Conservation (phyloP, 768 basidiomycete genomes). For the Xerocomellus dryophilus region DNA sequence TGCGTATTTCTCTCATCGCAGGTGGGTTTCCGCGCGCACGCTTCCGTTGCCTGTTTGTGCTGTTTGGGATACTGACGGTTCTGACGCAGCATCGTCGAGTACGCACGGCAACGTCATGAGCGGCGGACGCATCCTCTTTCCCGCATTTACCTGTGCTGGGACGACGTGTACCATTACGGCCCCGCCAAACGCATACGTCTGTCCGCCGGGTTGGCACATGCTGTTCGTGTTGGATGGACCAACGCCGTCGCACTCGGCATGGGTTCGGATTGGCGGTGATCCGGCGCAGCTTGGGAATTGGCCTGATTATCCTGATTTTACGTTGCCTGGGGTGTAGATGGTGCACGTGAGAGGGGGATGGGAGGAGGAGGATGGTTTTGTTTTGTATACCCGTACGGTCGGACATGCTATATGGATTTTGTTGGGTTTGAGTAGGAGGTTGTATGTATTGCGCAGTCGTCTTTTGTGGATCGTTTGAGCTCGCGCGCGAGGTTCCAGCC, state of each 20-base stretch:
- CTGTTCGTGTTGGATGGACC: conserved; percentile 75
- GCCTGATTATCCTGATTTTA: conserved; percentile 69
- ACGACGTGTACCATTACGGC: conserved; percentile 74
- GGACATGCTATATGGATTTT: no score
- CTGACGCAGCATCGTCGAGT: conserved; percentile 55
- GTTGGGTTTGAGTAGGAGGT: no score
- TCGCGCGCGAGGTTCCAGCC: no score
- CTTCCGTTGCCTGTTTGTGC: background rate
- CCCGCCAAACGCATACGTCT: conserved; percentile 64
- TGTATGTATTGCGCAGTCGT: no score
- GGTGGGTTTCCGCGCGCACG: conserved; percentile 41
- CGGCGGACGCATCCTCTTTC: conserved; percentile 69
- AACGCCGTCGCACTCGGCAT: conserved; percentile 72
- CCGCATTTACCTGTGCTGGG: conserved; percentile 66
- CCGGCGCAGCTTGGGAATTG: conserved; percentile 67
- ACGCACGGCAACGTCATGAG: conserved; percentile 75
- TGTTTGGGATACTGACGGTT: background rate
- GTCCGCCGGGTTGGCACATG: conserved; percentile 76
- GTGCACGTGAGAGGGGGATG: no score
- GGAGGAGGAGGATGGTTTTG: no score
- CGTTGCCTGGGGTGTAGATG: conserved; percentile 49
- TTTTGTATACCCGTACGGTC: no score
- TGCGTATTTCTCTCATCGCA: conserved; percentile 66
- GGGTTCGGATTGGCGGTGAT: conserved; percentile 79
- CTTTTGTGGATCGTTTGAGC: no score